phyloP scores from a whole-genome alignment of 2,329 filamentous ascomycete species.

The Beauveria pseudobassiana region DNA sequence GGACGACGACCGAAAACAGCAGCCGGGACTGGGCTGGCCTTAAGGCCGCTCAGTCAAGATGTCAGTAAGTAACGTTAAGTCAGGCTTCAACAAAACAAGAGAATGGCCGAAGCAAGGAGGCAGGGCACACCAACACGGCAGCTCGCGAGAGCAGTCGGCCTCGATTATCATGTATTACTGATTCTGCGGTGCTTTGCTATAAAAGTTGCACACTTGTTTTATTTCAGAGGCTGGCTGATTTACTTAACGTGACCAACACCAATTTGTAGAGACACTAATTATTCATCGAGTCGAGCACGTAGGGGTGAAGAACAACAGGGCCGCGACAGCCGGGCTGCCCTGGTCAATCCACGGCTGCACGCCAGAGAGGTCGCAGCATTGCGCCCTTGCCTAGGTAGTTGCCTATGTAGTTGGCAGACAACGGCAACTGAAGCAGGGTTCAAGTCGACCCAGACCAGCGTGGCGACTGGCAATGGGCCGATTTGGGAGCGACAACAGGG shows the following conservation, averaged over 20 bases:
- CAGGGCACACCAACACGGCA: background rate
- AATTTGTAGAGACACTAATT: background rate
- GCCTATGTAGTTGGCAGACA: background rate
- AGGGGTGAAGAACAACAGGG: background rate
- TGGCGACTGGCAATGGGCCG: constrained; percentile 5
- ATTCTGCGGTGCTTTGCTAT: background rate
- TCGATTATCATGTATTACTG: background rate
- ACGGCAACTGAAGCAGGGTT: constrained; percentile 1
- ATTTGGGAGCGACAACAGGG: constrained; percentile 8
- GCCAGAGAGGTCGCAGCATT: background rate
- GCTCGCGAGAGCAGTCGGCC: background rate
- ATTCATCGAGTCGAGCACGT: background rate
- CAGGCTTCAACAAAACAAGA: background rate
- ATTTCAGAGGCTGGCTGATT: background rate
- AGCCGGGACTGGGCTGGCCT: background rate
- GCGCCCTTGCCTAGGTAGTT: background rate
- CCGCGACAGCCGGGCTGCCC: constrained; percentile 4
- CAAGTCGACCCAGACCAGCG: background rate
- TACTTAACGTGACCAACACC: background rate
- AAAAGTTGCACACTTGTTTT: background rate
- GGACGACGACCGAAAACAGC: constrained; percentile 4
- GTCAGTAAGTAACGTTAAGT: background rate
- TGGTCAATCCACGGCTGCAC: background rate
- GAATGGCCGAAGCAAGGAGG: background rate
- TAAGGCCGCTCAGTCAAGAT: background rate